Base-by-base conservation (phyloP, 305 asterid genomes). In the Petunia hybrid region DNA sequence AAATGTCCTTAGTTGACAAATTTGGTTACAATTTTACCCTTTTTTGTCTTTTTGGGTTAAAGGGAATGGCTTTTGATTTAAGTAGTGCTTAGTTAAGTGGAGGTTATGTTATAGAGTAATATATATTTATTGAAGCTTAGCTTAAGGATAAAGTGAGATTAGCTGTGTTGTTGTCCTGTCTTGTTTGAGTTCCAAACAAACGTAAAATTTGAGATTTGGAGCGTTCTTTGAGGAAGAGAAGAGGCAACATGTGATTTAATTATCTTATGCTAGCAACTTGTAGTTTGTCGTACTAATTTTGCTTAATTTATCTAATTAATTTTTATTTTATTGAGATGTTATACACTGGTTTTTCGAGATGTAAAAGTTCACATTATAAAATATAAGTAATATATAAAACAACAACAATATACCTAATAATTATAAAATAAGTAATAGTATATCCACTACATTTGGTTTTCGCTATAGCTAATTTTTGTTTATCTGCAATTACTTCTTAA, bases 131-230 rank as follows among this genome's bases (percentile, higher is more conserved):
- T 22, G 76, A 80, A 79, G 83, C 87, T 87, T 87, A 81, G 80
- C 87, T 85, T 87, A 65, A 42, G 84, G 86, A 12, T 85, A 13
- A 89, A 84, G 89, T 80, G 81, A 80, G 56, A 71, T 63, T 82
- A 82, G 56, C 82, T 77, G 59, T 51, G 64, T 39, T 12, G 7
- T 79, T 55, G 66, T 16, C 67, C 39, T 38, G 63, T 80, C 16
- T 14, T 12, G 8, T 13, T 48, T 71, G 5, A 48, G 77, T 48
- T 71, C 60, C 31, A 71, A 46, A 48, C 7, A 48, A 31, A 48
- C 62, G 62, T 71, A 71, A 71, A 51, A 39, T 9, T 66, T 6
- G 40, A 51, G 45, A 42, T 42, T 61, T 48, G 67, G 84, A 80
- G 57, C 42, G 83, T 74, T 84, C 66, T 82, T 84, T 79, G 85